Evolutionary conservation across 306 rosid genomes (phyloP), one percentile per base, ranked within the genome.

Genomic region (Casuarina cunninghamiana): DNA sequence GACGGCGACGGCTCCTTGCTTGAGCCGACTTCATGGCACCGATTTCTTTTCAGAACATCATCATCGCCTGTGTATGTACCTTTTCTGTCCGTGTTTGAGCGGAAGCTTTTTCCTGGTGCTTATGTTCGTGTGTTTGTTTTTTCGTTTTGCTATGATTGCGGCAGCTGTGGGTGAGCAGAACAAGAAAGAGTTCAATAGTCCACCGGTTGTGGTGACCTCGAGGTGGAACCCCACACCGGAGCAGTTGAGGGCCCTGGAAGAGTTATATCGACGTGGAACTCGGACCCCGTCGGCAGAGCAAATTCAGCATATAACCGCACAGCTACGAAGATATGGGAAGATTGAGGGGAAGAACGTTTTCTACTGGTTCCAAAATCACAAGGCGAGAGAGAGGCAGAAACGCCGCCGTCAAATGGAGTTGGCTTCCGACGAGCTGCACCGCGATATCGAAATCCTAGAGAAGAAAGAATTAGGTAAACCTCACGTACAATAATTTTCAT

Each of bases 141-240:
- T 65, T 39, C 43, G 71, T 46, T 48, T 10, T 12, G 41, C 8
- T 57, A 15, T 53, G 39, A 13, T 12, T 65, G 61, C 77, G 82
- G 84, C 83, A 68, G 70, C 73, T 76, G 63, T 79, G 71, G 81
- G 63, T 50, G 97, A 86, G 60, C 89, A 92, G 62, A 84, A 77
- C 55, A 86, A 88, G 87, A 92, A 87, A 72, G 94, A 90, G 76
- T 79, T 83, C 76, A 81, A 74, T 46, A 72, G 48, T 37, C 70
- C 89, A 57, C 82, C 93, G 1, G 91, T 88, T 15, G 90, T 88
- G 73, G 96, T 88, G 84, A 95, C 97, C 75, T 91, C 98, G 41
- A 89, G 98, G 80, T 95, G 98, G 98, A 95, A 95, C 78, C 98
- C 98, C 0, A 91, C 98, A 2, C 88, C 91, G 15, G 98, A 95